Evolutionary conservation across 164 flowering plant species (phyloP).

Genomic region (Akebia trifoliata): DNA sequence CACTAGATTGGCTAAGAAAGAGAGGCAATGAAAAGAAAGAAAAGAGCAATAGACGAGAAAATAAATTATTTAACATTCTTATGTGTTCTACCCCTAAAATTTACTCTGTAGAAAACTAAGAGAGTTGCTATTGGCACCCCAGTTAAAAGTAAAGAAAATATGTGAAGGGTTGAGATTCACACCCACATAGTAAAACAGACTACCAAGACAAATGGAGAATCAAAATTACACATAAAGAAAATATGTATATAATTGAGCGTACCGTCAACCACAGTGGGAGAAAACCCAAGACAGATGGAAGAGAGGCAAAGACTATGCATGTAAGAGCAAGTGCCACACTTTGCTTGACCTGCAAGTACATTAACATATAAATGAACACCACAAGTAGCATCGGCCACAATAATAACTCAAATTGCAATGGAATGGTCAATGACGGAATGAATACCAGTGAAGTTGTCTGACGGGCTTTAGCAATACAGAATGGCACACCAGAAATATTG

Average conservation of each 20-base stretch:
- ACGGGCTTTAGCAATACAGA: constrained; percentile 84
- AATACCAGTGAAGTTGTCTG: constrained; percentile 93
- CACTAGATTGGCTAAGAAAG: no score
- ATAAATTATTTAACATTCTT: neutral
- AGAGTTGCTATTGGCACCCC: no score
- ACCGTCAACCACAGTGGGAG: constrained; percentile 98
- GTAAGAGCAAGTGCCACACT: constrained; percentile 87
- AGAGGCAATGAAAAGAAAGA: neutral
- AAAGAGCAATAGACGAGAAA: neutral
- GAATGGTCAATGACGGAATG: neutral
- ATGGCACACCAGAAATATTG: constrained; percentile 86
- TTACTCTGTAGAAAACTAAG: no score
- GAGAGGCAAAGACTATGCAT: constrained; percentile 77
- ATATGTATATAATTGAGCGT: constrained; percentile 16
- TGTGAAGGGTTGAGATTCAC: no score
- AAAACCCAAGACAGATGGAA: constrained; percentile 92
- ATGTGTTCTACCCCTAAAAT: no score
- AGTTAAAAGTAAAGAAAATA: no score
- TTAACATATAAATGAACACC: constrained; percentile 4
- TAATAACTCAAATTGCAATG: neutral
- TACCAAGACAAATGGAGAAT: neutral
- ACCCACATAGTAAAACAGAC: neutral
- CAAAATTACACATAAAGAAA: neutral
- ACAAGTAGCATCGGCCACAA: neutral
- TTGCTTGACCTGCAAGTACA: constrained; percentile 73